phyloP scores from a whole-genome alignment of 1,284 basidiomycete genomes.

The Sporisorium reilianum region DNA sequence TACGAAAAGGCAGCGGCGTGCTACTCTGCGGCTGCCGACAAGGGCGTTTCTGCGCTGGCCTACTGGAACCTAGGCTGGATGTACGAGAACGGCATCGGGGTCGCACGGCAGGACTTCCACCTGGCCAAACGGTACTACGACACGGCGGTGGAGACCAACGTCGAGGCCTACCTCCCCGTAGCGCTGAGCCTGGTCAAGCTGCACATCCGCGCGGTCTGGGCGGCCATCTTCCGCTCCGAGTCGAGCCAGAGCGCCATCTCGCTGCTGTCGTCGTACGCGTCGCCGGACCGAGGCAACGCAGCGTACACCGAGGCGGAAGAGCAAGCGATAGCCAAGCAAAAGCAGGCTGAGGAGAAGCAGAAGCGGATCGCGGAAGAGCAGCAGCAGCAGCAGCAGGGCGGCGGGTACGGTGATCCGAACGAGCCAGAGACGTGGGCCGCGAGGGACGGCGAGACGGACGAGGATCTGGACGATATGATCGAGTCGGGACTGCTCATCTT shows the following conservation, averaged over 20 bases:
- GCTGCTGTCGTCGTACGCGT: conserved; percentile 50
- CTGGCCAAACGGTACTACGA: conserved; percentile 97
- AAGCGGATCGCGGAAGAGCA: conserved; percentile 16
- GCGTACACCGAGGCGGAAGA: conserved; percentile 62
- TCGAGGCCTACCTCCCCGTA: conserved; percentile 89
- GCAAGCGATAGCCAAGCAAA: conserved; percentile 28
- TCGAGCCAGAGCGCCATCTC: conserved; percentile 57
- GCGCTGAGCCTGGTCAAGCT: conserved; percentile 84
- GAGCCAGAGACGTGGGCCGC: conserved; percentile 52
- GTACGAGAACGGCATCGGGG: conserved; percentile 95
- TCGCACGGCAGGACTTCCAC: conserved; percentile 84
- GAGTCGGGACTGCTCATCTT: conserved; percentile 57
- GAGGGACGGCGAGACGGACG: conserved; percentile 38
- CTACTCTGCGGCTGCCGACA: conserved; percentile 90
- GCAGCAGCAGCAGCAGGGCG: conserved; percentile 33
- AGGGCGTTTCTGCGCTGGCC: conserved; percentile 88
- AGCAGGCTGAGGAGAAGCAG: conserved; percentile 32
- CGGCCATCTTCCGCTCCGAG: conserved; percentile 50
- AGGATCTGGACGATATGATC: conserved; percentile 59
- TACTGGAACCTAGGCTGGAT: conserved; percentile 99
- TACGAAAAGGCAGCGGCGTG: conserved; percentile 89
- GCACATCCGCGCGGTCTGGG: conserved; percentile 85
- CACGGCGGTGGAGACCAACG: conserved; percentile 84
- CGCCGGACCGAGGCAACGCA: conserved; percentile 20
- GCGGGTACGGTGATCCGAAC: conserved; percentile 53